Evolutionary conservation across 345 rosid species (phyloP), one percentile per base, ranked within the genome.

Genomic region (Bruguiera parviflora): DNA sequence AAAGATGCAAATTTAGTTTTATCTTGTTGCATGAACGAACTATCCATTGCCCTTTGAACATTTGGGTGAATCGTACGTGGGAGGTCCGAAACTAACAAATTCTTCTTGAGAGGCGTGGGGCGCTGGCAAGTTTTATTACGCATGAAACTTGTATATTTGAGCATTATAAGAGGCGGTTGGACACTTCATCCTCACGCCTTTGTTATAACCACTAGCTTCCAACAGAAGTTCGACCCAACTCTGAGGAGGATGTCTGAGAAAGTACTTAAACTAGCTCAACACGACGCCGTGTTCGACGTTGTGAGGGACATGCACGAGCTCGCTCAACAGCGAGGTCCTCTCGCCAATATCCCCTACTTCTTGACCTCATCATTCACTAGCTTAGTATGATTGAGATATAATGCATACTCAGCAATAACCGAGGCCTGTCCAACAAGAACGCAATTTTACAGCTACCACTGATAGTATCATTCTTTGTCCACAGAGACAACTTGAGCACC

Each of bases 251-350:
- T 82, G 84, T 84, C 98, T 0, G 82, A 78, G 69, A 92, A 90
- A 63, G 83, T 98, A 32, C 79, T 78, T 61, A 86, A 86, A 70
- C 84, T 95, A 80, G 94, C 96, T 29, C 94, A 92, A 64, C 98
- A 98, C 0, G 92, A 95, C 70, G 96, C 96, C 3, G 99, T 95
- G 24, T 90, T 95, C 8, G 84, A 95, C 76, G 90, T 95, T 51
- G 96, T 92, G 27, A 90, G 84, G 85, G 99, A 95, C 85, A 85
- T 95, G 56, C 87, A 92, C 52, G 85, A 87, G 66, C 96, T 95
- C 19, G 82, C 87, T 3, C 71, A 67, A 18, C 84, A 88, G 73
- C 84, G 89, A 19, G 88, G 92, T 56, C 93, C 88, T 63, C 86
- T 83, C 16, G 84, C 91, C 63, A 79, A 67, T 13, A 66, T 90